phyloP scores from a whole-genome alignment of 192 early-diverging fungal genomes.

The Entomortierella chlamydospora region DNA sequence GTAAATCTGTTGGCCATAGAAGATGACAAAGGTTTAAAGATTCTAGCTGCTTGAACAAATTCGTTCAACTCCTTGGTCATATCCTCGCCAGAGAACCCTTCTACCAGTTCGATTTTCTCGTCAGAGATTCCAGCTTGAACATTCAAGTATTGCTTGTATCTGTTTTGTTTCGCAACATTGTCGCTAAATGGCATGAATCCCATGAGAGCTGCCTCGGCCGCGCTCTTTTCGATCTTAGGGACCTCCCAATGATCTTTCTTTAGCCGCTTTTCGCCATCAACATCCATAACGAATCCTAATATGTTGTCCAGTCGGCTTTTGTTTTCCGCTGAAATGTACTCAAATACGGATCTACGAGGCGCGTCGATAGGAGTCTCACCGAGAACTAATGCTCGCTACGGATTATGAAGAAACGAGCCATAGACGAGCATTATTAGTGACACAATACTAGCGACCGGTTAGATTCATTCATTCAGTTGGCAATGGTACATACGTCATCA shows the following conservation, averaged over 20 bases:
- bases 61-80: slow-evolving; percentile 74
- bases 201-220: slow-evolving; percentile 74
- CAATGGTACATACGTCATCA: slow-evolving; percentile 29
- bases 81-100: slow-evolving; percentile 58
- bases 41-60: slow-evolving; percentile 80
- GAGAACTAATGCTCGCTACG: slow-evolving; percentile 70
- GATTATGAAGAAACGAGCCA: slow-evolving; percentile 17
- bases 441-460: too few relatives aligned
- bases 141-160: slow-evolving; percentile 80
- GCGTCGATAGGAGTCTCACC: slow-evolving; percentile 77
- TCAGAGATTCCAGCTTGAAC: slow-evolving; percentile 64
- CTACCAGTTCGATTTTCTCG: slow-evolving; percentile 28
- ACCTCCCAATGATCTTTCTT: slow-evolving; percentile 49
- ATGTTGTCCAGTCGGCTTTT: slow-evolving; percentile 72
- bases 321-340: slow-evolving; percentile 71
- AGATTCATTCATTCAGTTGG: neutral
- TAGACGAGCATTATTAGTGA: neutral
- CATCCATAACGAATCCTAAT: slow-evolving; percentile 56
- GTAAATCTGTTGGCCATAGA: slow-evolving; percentile 84
- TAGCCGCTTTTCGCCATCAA: slow-evolving; percentile 44
- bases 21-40: slow-evolving; percentile 76
- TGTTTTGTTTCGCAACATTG: slow-evolving; percentile 74
- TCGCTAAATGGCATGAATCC: slow-evolving; percentile 86
- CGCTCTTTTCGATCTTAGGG: slow-evolving; percentile 68
- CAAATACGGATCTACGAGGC: slow-evolving; percentile 78